Evolutionary conservation across 139 green algal genomes (phyloP).

Genomic region (Chlorella sp.): DNA sequence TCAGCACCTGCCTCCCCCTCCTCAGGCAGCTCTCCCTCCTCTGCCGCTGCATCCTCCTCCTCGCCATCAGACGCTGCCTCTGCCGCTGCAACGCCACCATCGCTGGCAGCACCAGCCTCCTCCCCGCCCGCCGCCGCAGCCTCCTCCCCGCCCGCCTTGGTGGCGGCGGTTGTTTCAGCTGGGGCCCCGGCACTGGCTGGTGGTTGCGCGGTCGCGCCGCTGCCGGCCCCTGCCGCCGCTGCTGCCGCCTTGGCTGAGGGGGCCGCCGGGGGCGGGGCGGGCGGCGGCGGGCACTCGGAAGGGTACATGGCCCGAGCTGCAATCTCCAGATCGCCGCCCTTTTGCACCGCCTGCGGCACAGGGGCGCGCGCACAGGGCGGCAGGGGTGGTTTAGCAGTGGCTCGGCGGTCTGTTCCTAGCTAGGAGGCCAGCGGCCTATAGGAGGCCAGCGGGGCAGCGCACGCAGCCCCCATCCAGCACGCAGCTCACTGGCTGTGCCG

Average conservation of each 20-base stretch:
- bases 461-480: no score
- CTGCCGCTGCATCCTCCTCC: not conserved
- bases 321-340: slow-evolving; percentile 47
- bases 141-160: not conserved
- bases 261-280: not conserved
- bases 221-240: not conserved
- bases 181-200: not conserved
- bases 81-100: not conserved
- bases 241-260: not conserved
- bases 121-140: not conserved
- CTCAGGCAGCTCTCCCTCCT: slow-evolving; percentile 22
- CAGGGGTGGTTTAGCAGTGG: no score
- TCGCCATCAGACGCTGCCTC: not conserved
- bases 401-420: no score
- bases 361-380: no score
- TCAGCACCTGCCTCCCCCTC: not conserved
- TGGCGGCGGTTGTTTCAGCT: not conserved
- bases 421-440: no score
- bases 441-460: no score
- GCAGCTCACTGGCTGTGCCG: no score
- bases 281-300: slow-evolving; percentile 24
- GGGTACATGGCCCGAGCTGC: slow-evolving; percentile 51
- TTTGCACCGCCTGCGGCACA: slow-evolving; percentile 10
- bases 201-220: no score
- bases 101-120: not conserved